These are phyloP conservation scores for Cercophora sp. DNA, from an alignment of 495 filamentous ascomycete genomes.

Conservation along the genomic window DNA sequence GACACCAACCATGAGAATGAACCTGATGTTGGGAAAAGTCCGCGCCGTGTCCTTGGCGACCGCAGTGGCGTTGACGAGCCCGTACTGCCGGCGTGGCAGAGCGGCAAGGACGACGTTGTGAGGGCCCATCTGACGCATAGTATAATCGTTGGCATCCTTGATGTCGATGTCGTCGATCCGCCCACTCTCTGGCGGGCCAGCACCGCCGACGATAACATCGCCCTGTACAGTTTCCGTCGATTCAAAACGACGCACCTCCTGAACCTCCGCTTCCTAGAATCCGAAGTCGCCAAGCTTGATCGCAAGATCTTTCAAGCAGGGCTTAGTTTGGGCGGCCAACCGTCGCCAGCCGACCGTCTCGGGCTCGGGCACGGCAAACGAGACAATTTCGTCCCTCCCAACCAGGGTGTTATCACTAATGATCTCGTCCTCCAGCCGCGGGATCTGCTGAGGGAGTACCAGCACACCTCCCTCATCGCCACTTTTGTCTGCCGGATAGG, in stretches of 20 bases:
- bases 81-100: no score
- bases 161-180: no score
- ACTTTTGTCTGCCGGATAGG: neutral
- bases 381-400: neutral
- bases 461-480: neutral
- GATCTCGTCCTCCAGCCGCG: neutral
- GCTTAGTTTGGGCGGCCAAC: neutral
- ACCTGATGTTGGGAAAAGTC: no score
- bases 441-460: neutral
- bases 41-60: no score
- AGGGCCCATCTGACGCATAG: no score
- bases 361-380: slow-evolving; percentile 3
- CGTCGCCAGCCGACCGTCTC: neutral
- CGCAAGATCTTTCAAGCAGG: neutral
- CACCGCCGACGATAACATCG: slow-evolving; percentile 5
- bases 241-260: slow-evolving; percentile 5
- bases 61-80: no score
- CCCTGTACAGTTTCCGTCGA: neutral
- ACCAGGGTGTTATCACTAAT: neutral
- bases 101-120: no score
- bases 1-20: no score
- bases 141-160: no score
- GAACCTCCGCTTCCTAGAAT: slow-evolving; percentile 4
- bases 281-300: slow-evolving; percentile 4
- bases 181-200: neutral